phyloP scores from a whole-genome alignment of 306 rosid genomes.

The Myrica gale region DNA sequence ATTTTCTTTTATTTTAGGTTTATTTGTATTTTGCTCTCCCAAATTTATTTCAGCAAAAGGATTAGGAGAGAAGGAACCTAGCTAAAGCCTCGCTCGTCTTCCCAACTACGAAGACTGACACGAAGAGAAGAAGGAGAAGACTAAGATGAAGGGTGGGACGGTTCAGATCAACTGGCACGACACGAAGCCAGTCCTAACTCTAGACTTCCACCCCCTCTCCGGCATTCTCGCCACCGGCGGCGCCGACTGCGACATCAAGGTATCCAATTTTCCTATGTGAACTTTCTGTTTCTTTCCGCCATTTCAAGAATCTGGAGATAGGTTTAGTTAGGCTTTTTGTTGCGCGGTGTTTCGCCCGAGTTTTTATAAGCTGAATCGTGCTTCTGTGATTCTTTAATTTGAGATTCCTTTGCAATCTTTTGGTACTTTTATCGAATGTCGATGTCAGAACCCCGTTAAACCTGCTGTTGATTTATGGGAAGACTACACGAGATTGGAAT shows the following conservation, averaged over 20 bases:
- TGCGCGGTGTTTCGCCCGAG: neutral
- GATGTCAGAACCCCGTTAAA: neutral
- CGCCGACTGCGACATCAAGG: slow-evolving; percentile 98
- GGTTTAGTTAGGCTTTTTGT: neutral
- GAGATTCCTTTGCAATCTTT: neutral
- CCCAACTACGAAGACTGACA: neutral
- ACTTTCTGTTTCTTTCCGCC: neutral
- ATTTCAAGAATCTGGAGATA: neutral
- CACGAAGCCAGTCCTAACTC: slow-evolving; percentile 70
- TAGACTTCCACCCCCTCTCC: slow-evolving; percentile 76
- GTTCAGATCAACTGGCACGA: slow-evolving; percentile 92
- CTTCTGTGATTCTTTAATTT: neutral
- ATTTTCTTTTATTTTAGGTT: neutral
- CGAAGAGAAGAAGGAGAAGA: neutral
- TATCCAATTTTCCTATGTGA: slow-evolving; percentile 7
- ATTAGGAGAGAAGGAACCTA: no score
- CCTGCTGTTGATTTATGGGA: neutral
- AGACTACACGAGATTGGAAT: neutral
- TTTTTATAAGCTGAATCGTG: neutral
- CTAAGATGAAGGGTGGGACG: slow-evolving; percentile 77
- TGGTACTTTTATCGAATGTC: neutral
- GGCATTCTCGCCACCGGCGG: slow-evolving; percentile 89
- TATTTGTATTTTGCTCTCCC: neutral
- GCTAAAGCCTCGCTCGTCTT: neutral
- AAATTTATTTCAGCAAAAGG: no score